Evolutionary conservation across 2,329 filamentous ascomycete genomes (phyloP).

Genomic region (Thielaviopsis populi): DNA sequence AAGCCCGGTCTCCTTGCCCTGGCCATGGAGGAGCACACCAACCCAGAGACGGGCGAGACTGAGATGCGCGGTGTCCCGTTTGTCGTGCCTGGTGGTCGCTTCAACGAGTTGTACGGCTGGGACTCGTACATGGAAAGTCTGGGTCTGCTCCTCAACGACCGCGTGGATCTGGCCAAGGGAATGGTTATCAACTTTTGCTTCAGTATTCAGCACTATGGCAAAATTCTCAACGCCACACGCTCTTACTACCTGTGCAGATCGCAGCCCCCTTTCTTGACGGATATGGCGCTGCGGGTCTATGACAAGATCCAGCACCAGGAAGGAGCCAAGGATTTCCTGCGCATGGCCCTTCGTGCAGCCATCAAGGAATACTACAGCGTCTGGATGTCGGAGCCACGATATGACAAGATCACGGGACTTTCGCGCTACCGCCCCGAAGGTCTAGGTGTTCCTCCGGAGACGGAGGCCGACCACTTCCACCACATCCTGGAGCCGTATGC

Average conservation of each 20-base stretch:
- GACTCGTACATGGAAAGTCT: slow-evolving; percentile 98
- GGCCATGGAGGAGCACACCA: slow-evolving; percentile 62
- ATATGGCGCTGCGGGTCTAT: slow-evolving; percentile 90
- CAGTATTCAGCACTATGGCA: slow-evolving; percentile 95
- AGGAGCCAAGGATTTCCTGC: slow-evolving; percentile 66
- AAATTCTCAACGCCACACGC: slow-evolving; percentile 91
- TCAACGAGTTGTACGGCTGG: slow-evolving; percentile 98
- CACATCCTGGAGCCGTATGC: slow-evolving; percentile 72
- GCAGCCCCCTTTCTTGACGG: slow-evolving; percentile 90
- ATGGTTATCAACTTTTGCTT: slow-evolving; percentile 98
- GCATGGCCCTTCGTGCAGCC: slow-evolving; percentile 65
- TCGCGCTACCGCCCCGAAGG: slow-evolving; percentile 77
- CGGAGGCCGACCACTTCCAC: slow-evolving; percentile 72
- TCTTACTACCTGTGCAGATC: slow-evolving; percentile 92
- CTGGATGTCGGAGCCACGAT: slow-evolving; percentile 65
- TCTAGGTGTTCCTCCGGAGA: slow-evolving; percentile 77
- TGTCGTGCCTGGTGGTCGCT: slow-evolving; percentile 90
- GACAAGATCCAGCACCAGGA: slow-evolving; percentile 82
- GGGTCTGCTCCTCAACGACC: slow-evolving; percentile 72
- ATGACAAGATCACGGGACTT: slow-evolving; percentile 62
- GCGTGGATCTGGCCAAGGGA: slow-evolving; percentile 72
- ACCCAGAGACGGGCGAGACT: slow-evolving; percentile 52
- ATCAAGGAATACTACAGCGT: slow-evolving; percentile 95
- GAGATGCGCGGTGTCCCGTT: slow-evolving; percentile 73
- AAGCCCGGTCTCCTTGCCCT: slow-evolving; percentile 82